Evolutionary conservation across 768 basidiomycete species (phyloP).

Genomic region (Tephrocybe sp.): DNA sequence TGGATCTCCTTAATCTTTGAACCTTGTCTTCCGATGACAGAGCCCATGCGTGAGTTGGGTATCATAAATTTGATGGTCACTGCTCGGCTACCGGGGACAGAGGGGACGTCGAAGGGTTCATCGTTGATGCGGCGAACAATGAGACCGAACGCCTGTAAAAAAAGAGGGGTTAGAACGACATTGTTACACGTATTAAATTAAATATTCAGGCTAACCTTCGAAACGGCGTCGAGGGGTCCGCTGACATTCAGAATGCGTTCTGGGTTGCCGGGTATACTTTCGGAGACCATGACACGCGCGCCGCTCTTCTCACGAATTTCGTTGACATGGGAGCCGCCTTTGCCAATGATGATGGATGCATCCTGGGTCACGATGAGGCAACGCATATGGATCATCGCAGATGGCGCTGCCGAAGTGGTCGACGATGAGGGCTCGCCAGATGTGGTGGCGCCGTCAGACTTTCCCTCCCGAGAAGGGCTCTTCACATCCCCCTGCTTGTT

Average conservation of each 20-base stretch:
- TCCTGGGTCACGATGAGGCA: conserved; percentile 99
- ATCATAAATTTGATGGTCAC: conserved; percentile 99
- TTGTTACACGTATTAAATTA: too few species aligned
- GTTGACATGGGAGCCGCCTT: conserved; percentile 93
- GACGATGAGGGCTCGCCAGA: conserved; percentile 54
- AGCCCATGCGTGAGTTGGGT: conserved; percentile 98
- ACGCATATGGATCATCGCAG: conserved; percentile 93
- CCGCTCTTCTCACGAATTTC: conserved; percentile 98
- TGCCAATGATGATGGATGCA: conserved; percentile 98
- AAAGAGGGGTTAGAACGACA: neutral
- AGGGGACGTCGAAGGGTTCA: conserved; percentile 97
- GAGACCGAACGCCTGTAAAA: conserved; percentile 87
- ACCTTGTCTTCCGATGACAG: conserved; percentile 96
- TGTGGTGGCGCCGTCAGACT: conserved; percentile 47
- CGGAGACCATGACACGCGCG: conserved; percentile 94
- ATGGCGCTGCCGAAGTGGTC: conserved; percentile 45
- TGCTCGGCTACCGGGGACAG: conserved; percentile 95
- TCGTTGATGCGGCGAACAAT: conserved; percentile 99
- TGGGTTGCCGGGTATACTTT: conserved; percentile 99
- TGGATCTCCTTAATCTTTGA: conserved; percentile 99
- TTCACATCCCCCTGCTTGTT: conserved; percentile 35
- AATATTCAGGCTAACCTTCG: conserved; percentile 65
- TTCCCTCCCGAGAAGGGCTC: conserved; percentile 31
- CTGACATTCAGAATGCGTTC: conserved; percentile 97
- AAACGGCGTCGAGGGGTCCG: conserved; percentile 96